phyloP scores from a whole-genome alignment of 345 rosid species.

The Euclidium syriacum region DNA sequence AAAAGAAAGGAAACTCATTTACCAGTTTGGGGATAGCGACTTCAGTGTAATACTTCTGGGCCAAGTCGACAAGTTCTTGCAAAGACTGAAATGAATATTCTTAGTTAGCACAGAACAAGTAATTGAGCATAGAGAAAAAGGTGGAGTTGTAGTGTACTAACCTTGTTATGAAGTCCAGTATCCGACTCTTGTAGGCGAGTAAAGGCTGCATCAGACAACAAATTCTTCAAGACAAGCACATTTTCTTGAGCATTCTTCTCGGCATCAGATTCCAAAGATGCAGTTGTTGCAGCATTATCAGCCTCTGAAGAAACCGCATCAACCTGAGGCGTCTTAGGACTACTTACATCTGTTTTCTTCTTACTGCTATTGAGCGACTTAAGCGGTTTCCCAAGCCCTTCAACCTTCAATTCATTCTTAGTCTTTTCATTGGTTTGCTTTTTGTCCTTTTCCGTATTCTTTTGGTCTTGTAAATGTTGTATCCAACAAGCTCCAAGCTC shows the following conservation, averaged over 20 bases:
- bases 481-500: conserved; percentile 99
- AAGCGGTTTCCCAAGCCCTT: conserved; percentile 95
- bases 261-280: conserved; percentile 46
- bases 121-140: conserved; percentile 11
- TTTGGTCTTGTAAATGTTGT: conserved; percentile 94
- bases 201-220: conserved; percentile 76
- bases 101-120: conserved; percentile 25
- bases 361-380: conserved; percentile 72
- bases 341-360: conserved; percentile 56
- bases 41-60: conserved; percentile 76
- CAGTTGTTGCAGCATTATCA: conserved; percentile 35
- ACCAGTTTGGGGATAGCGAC: conserved; percentile 98
- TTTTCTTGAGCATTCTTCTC: conserved; percentile 46
- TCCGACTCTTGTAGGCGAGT: conserved; percentile 73
- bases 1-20: conserved; percentile 28
- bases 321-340: conserved; percentile 29
- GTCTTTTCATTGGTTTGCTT: conserved; percentile 58
- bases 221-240: conserved; percentile 48
- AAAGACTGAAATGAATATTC: conserved; percentile 50
- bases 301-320: conserved; percentile 38
- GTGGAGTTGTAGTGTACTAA: conserved; percentile 20
- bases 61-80: conserved; percentile 75
- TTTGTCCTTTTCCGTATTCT: conserved; percentile 76
- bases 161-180: conserved; percentile 95
- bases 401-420: conserved; percentile 84